phyloP scores from a whole-genome alignment of 768 basidiomycete genomes.

The Arthromyces matolae region DNA sequence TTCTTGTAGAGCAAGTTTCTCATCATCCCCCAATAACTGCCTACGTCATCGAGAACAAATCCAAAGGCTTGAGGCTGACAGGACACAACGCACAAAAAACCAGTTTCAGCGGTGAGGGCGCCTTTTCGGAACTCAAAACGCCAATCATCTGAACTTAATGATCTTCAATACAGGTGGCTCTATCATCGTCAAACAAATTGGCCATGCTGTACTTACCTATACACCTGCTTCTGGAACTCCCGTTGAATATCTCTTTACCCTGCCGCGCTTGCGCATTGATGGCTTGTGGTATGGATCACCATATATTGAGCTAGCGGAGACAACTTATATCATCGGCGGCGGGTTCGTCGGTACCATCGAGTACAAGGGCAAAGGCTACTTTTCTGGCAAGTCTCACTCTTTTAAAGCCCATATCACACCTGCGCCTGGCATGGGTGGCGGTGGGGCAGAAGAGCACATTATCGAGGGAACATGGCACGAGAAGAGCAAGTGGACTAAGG shows the following conservation, averaged over 20 bases:
- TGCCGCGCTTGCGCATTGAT: conserved; percentile 89
- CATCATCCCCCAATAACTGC: conserved; percentile 91
- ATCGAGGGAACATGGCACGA: conserved; percentile 83
- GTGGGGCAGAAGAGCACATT: conserved; percentile 37
- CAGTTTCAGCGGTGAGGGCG: conserved; percentile 67
- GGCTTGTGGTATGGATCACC: conserved; percentile 90
- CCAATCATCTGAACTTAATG: too few species aligned
- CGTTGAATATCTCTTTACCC: conserved; percentile 79
- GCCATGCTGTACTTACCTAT: conserved; percentile 83
- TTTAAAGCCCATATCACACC: conserved; percentile 81
- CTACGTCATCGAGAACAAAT: conserved; percentile 80
- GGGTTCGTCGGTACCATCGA: conserved; percentile 58
- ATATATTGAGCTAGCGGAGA: conserved; percentile 87
- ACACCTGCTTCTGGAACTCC: conserved; percentile 45
- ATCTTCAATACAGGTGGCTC: conserved; percentile 44
- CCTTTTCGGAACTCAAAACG: not conserved
- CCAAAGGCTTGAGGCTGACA: conserved; percentile 69
- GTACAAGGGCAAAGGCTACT: conserved; percentile 96
- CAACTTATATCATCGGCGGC: conserved; percentile 64
- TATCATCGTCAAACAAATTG: conserved; percentile 91
- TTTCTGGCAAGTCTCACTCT: conserved; percentile 87
- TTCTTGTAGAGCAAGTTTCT: conserved; percentile 94
- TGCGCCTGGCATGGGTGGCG: conserved; percentile 10
- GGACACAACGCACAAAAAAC: conserved; percentile 98
- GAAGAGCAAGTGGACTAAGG: conserved; percentile 49